Conservation (phyloP, 2,329 filamentous ascomycete species). For the Xylariaceae sp. region DNA sequence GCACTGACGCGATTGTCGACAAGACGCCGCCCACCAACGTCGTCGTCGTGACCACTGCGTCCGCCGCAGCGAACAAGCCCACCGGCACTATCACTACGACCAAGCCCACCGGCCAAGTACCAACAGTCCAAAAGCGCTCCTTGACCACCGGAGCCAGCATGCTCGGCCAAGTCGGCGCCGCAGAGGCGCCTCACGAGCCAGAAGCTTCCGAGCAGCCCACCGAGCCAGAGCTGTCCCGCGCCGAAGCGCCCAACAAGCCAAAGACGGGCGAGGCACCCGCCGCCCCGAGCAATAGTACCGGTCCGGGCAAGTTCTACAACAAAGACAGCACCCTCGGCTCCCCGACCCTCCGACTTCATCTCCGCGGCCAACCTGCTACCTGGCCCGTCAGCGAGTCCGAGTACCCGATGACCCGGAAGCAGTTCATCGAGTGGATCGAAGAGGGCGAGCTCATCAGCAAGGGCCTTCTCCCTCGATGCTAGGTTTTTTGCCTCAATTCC, state of each 20-base stretch:
- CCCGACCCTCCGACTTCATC: constrained; percentile 3
- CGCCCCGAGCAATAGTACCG: too few species aligned
- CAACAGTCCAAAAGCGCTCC: constrained; percentile 15
- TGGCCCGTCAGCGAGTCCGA: neutral
- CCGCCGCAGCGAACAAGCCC: constrained; percentile 1
- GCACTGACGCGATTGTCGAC: neutral
- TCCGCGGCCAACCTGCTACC: constrained; percentile 8
- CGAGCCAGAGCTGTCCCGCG: too few species aligned
- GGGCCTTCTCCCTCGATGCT: neutral
- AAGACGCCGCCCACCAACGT: neutral
- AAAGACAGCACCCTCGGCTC: neutral
- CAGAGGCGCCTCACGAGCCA: neutral
- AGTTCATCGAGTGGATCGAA: neutral
- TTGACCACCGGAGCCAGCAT: neutral
- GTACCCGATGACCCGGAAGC: neutral
- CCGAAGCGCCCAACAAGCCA: too few species aligned
- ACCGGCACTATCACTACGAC: constrained; percentile 8
- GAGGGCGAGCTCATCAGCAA: neutral
- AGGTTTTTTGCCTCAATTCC: too few species aligned
- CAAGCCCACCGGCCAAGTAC: constrained; percentile 4
- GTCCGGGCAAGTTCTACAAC: neutral
- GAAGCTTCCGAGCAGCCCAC: neutral
- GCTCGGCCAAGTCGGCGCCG: too few species aligned
- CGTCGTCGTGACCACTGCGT: neutral
- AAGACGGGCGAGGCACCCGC: too few species aligned